Evolutionary conservation across 352 stramenopile genomes (phyloP).

Genomic region (Pythium vanterpoolii): DNA sequence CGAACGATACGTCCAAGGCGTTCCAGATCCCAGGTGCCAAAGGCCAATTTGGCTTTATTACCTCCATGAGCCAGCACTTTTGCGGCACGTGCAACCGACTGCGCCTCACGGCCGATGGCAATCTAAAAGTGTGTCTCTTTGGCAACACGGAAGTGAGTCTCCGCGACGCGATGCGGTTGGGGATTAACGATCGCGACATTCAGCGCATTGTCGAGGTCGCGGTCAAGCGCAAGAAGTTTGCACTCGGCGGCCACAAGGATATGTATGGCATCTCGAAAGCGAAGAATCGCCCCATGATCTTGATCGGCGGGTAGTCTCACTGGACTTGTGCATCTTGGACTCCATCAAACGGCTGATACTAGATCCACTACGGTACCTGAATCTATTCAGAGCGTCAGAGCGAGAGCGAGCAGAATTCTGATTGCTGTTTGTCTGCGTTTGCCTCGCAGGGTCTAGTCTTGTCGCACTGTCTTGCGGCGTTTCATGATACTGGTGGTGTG

Average conservation of each 20-base stretch:
- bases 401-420: too few species aligned
- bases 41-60: slow-evolving; percentile 94
- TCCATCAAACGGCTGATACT: neutral
- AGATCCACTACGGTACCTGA: neutral
- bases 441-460: neutral
- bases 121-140: slow-evolving; percentile 97
- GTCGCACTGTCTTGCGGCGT: neutral
- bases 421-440: neutral
- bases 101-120: slow-evolving; percentile 94
- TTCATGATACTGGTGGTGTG: too few species aligned
- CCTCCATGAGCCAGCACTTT: slow-evolving; percentile 98
- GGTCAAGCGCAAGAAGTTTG: slow-evolving; percentile 92
- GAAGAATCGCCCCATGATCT: slow-evolving; percentile 96
- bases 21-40: slow-evolving; percentile 69
- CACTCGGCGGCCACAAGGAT: slow-evolving; percentile 93
- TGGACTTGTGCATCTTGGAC: neutral
- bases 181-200: slow-evolving; percentile 82
- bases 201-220: slow-evolving; percentile 85
- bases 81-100: slow-evolving; percentile 97
- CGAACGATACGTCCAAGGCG: slow-evolving; percentile 96
- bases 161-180: slow-evolving; percentile 86
- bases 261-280: slow-evolving; percentile 90
- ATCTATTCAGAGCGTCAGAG: too few species aligned
- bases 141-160: slow-evolving; percentile 92
- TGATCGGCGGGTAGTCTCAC: slow-evolving; percentile 91